A percentile compares a stretch with the other conserved stretches of the same genome.
Evolutionary conservation across 805 yeast species (phyloP).

Genomic region (Candida ponderosae): DNA sequence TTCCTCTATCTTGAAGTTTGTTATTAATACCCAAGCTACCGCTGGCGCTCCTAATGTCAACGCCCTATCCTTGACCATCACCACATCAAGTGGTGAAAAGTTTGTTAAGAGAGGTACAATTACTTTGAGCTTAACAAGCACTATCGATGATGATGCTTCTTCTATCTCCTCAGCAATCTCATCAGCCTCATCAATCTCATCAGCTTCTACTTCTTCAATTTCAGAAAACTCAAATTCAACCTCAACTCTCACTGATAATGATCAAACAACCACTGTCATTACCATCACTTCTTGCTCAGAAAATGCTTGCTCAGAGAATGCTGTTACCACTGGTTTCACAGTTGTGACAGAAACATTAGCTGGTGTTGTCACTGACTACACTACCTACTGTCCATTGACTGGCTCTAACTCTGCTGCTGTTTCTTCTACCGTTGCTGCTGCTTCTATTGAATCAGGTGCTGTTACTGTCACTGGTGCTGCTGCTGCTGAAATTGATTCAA

Average conservation of each 20-base stretch:
- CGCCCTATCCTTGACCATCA: background rate
- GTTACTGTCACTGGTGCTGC: background rate
- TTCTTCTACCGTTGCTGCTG: slow-evolving; percentile 8
- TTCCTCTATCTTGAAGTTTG: background rate
- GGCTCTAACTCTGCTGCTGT: slow-evolving; percentile 8
- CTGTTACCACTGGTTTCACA: slow-evolving; percentile 12
- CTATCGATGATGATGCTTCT: background rate
- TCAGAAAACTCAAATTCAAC: background rate
- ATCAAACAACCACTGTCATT: slow-evolving; percentile 1
- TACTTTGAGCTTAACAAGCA: background rate
- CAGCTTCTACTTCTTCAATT: background rate
- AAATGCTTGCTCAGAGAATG: slow-evolving; percentile 10
- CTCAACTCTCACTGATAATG: background rate
- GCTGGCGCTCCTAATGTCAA: slow-evolving; percentile 1
- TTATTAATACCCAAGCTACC: background rate
- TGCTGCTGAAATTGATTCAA: background rate
- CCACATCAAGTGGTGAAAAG: background rate
- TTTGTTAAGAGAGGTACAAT: background rate
- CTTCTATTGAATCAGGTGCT: background rate
- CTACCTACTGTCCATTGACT: slow-evolving; percentile 20
- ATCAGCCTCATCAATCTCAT: background rate
- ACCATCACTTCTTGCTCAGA: background rate
- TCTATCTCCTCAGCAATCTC: background rate
- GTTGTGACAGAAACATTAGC: background rate
- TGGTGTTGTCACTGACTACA: slow-evolving; percentile 16